A percentile compares a stretch with the other conserved stretches of the same genome.
Conservation (phyloP, 1,284 basidiomycete species). For the Entoloma clypeatum region DNA sequence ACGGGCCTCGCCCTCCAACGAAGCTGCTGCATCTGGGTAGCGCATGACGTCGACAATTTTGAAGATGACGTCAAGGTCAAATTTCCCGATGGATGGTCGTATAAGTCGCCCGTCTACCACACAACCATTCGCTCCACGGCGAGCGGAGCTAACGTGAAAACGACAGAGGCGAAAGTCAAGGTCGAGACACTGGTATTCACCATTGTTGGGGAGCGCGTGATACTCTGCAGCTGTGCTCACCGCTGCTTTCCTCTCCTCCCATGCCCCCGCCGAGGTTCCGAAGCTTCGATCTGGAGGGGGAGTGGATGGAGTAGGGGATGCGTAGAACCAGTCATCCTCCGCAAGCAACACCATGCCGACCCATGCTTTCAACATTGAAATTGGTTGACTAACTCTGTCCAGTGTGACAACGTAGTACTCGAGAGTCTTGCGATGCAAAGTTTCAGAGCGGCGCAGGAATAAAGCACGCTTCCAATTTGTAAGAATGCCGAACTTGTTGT, state of each 20-base stretch:
- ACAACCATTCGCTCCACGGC: conserved; percentile 9
- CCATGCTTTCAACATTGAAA: conserved; percentile 20
- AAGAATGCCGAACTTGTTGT: conserved; percentile 18
- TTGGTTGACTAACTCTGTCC: conserved; percentile 3
- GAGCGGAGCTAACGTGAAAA: conserved; percentile 12
- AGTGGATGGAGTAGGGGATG: conserved; percentile 9
- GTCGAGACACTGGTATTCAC: conserved; percentile 9
- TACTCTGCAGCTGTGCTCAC: conserved; percentile 7
- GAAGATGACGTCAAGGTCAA: conserved; percentile 10
- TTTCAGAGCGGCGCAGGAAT: conserved; percentile 17
- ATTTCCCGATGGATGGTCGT: conserved; percentile 1
- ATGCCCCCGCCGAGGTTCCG: not conserved
- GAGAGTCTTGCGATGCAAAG: conserved; percentile 8
- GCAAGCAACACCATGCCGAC: conserved; percentile 12
- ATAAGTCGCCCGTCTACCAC: conserved; percentile 8
- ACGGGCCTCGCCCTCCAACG: conserved; percentile 13
- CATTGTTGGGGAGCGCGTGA: conserved; percentile 4
- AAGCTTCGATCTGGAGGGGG: not conserved
- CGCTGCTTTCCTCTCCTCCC: conserved; percentile 5
- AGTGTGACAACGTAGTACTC: conserved; percentile 13
- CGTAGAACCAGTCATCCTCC: conserved; percentile 13
- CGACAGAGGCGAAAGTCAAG: conserved; percentile 13
- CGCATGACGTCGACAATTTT: conserved; percentile 14
- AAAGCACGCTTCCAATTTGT: conserved; percentile 17
- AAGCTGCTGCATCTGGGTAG: conserved; percentile 9